Evolutionary conservation across 1,284 basidiomycete species (phyloP), one percentile per base, ranked within the genome.

Genomic region (Chiua sp.): DNA sequence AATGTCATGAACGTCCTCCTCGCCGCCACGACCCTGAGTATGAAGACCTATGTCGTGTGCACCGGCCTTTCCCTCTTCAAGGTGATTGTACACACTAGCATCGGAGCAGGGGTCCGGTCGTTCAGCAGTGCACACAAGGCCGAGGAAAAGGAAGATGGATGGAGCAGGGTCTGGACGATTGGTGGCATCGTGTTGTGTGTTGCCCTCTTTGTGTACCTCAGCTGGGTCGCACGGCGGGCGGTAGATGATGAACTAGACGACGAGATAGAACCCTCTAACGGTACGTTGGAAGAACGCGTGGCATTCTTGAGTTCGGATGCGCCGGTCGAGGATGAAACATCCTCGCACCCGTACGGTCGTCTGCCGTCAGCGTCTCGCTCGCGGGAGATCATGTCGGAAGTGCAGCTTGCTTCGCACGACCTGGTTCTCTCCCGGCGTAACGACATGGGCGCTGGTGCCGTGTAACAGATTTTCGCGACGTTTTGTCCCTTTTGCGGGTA

Each of bases 1-100:
- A 95, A 95, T 75, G 88, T 95, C 69, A 92, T 95, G 88, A 95
- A 95, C 78, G 92, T 90, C 67, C 84, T 95, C 48, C 84, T 95
- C 39, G 93, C 93, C 4, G 91, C 91, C n/a, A 87, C 91, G n/a
- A 87, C 88, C n/a, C 83, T 95, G 65, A 89, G 87, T 13, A 80
- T 94, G 66, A 82, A 82, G 63, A 94, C 92, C 13, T 95, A 94
- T 76, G 84, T 87, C 32, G 70, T 84, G 51, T 94, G 92, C 78
- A 95, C 93, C 11, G 92, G 88, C 7, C 81, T 94, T 35, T 92
- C 90, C 42, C 82, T 95, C 56, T 87, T 92, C 82, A 95, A 95
- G 76, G 86, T 95, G 65, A 87, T 94, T 75, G 84, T 95, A 56
- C 93, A 95, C 78, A 93, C 92, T 28, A 90, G 84, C 62, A 81